Percentiles rank a stretch among this genome's conserved stretches.
Evolutionary conservation across 2,329 filamentous ascomycete genomes (phyloP).

Genomic region (Basipetospora sp.): DNA sequence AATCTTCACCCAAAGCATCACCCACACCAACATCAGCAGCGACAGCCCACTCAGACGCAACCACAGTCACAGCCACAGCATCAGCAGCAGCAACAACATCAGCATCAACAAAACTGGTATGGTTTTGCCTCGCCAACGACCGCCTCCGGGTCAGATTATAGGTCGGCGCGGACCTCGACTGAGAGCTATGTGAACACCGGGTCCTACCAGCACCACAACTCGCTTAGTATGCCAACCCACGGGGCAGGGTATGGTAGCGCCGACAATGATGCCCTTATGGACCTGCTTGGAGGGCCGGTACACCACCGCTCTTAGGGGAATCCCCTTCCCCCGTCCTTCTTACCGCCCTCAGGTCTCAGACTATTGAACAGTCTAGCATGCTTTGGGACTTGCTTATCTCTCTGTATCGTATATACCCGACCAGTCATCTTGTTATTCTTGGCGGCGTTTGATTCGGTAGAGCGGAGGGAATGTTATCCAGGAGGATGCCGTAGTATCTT

Average conservation of each 20-base stretch:
- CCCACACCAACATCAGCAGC: conserved; percentile 7
- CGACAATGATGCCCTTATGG: conserved; percentile 4
- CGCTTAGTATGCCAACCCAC: conserved; percentile 1
- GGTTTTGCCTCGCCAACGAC: background rate
- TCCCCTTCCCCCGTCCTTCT: too few relatives aligned
- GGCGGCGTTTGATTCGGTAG: too few relatives aligned
- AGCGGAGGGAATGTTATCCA: too few relatives aligned
- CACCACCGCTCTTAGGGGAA: conserved; percentile 3
- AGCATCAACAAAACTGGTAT: conserved; percentile 5
- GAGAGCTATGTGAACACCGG: background rate
- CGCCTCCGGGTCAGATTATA: conserved; percentile 1
- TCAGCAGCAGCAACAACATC: conserved; percentile 8
- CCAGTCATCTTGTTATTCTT: too few relatives aligned
- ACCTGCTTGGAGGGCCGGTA: background rate
- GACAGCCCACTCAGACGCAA: conserved; percentile 3
- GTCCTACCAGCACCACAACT: conserved; percentile 2
- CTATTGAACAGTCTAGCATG: too few relatives aligned
- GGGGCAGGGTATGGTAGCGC: background rate
- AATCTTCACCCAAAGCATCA: conserved; percentile 6
- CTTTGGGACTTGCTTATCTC: too few relatives aligned
- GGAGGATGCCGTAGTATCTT: too few relatives aligned
- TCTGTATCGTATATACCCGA: too few relatives aligned
- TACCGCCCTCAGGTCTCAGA: too few relatives aligned
- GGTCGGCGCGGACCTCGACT: too few relatives aligned
- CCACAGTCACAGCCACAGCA: conserved; percentile 9